Percentiles rank a stretch among this genome's conserved stretches.
Evolutionary conservation across 805 yeast genomes (phyloP).

Genomic region (Zygosaccharomyces gambellarensis): DNA sequence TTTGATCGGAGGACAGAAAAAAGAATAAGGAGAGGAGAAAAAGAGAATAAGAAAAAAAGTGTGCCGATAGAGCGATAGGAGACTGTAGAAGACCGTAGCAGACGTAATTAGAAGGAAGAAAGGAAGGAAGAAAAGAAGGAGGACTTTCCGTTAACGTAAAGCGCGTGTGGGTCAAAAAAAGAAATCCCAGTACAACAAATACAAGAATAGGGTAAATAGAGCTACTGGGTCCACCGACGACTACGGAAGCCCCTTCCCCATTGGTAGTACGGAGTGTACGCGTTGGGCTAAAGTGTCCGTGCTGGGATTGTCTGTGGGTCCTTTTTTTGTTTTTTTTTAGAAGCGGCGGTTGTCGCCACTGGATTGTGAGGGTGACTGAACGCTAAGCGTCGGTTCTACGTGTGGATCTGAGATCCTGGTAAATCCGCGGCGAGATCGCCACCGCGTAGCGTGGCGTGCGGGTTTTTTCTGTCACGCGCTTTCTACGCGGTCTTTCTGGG

Average conservation of each 20-base stretch:
- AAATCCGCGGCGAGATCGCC: conserved; percentile 3
- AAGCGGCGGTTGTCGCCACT: neutral
- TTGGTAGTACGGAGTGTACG: neutral
- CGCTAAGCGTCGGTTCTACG: neutral
- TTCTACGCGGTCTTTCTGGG: too few relatives aligned
- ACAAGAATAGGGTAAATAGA: neutral
- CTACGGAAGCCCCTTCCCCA: neutral
- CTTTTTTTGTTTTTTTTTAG: neutral
- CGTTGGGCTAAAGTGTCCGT: neutral
- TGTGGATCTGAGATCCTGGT: conserved; percentile 2
- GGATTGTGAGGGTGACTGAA: neutral
- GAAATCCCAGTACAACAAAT: neutral
- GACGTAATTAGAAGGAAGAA: neutral
- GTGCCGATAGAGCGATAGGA: too few relatives aligned
- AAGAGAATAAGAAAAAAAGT: neutral
- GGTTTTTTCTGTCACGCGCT: neutral
- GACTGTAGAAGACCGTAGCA: too few relatives aligned
- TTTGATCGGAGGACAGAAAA: neutral
- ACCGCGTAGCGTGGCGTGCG: conserved; percentile 2
- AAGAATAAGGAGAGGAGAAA: neutral
- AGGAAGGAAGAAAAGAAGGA: neutral
- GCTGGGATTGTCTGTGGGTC: neutral
- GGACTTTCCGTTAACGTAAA: neutral
- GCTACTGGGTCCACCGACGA: neutral
- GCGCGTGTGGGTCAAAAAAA: neutral